A percentile compares a stretch with the other conserved stretches of the same genome.
These are phyloP conservation scores for Balakata baccata DNA, from an alignment of 345 rosid species.

Conservation along the genomic window DNA sequence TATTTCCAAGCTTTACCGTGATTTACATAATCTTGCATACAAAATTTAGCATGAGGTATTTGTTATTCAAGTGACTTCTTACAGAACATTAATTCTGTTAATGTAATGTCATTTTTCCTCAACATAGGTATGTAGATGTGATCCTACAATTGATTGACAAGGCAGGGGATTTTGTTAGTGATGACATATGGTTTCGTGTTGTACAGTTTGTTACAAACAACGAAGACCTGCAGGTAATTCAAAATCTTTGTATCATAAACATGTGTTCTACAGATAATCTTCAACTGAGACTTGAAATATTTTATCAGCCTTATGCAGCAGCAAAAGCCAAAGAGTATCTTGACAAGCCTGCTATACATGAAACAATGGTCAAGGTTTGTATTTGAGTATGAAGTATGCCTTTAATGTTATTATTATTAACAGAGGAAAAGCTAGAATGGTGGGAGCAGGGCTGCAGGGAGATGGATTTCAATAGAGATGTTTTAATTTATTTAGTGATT, in stretches of 20 bases:
- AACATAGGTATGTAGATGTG: conserved; percentile 90
- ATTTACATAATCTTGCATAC: conserved; percentile 4
- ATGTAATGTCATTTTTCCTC: conserved; percentile 15
- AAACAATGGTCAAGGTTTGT: conserved; percentile 98
- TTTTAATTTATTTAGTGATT: conserved; percentile 5
- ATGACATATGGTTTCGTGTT: conserved; percentile 99
- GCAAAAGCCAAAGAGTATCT: conserved; percentile 89
- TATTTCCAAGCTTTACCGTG: not conserved
- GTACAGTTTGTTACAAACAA: conserved; percentile 98
- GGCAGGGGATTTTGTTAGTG: conserved; percentile 99
- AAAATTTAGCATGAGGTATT: not conserved
- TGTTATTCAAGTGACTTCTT: conserved; percentile 2
- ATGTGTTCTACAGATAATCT: conserved; percentile 2
- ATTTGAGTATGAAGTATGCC: not conserved
- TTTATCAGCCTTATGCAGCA: conserved; percentile 88
- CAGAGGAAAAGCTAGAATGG: not conserved
- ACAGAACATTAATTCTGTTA: not conserved
- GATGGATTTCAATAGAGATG: not conserved
- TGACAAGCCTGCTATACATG: conserved; percentile 90
- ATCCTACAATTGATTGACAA: conserved; percentile 99
- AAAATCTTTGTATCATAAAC: conserved; percentile 14
- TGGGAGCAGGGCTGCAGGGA: not conserved
- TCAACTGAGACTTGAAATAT: conserved; percentile 26
- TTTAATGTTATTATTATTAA: too few relatives aligned
- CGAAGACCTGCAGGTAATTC: conserved; percentile 90